Base-by-base conservation (phyloP, 352 stramenopile species). In the Phytopythium sindhum region DNA sequence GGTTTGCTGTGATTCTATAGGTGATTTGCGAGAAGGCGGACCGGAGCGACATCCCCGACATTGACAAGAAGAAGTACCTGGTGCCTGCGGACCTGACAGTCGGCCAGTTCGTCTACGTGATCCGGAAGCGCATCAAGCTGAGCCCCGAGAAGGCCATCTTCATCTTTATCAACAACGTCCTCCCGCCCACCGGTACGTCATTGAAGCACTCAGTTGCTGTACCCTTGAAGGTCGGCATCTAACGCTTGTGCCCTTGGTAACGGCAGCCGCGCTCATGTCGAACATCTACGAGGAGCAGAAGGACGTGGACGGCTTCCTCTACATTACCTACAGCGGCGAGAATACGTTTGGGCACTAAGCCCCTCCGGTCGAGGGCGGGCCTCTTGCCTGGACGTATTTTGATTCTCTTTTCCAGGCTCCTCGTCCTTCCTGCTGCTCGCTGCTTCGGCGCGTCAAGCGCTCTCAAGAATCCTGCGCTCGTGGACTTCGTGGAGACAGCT, bases 41-140 rank as follows among this genome's bases (percentile, higher is more conserved):
- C 72, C 92, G 96, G 63, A 98, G 93, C 48, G 97, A 99, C 68
- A 99, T 99, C 72, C 97, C 97, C 26, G 97, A 99, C 72, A 99
- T 99, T 88, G 97, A 99, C 81, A 99, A 99, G 89, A 99, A 99
- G 80, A 99, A 99, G 84, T 99, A 99, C 77, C 79, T 99, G 52
- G 97, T 99, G 55, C 97, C 97, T 9, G 89, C 95, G 45, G 96
- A 99, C 72, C 74, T 99, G 67, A 99, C 96, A 50, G 96, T 99
- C 10, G 97, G 98, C 7, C 97, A 99, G 81, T 99, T 99, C 71
- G 95, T 99, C 64, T 99, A 99, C 75, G 97, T 99, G 47, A 99
- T 99, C 75, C 95, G 97, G 66, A 99, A 99, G 86, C 93, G 98
- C 64, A 99, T 99, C 75, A 99, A 99, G 83, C 77, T 99, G 63